phyloP scores from a whole-genome alignment of 257 asterid genomes.

The Capsicum rhomboideum region DNA sequence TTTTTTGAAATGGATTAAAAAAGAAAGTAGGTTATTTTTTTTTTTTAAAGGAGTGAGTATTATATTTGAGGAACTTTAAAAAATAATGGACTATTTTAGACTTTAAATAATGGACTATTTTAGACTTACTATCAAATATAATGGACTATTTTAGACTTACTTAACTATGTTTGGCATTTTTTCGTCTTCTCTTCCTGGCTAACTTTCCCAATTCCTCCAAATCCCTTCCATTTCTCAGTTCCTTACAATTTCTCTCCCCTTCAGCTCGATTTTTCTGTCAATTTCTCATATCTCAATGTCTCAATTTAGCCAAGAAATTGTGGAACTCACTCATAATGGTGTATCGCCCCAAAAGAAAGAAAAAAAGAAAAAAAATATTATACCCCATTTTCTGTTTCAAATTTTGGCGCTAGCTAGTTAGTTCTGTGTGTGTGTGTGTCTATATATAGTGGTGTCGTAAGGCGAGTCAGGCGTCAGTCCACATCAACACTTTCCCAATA shows the following conservation, averaged over 20 bases:
- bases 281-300: not conserved
- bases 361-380: not conserved
- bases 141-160: not conserved
- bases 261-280: not conserved
- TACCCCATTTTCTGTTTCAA: not conserved
- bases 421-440: not conserved
- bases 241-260: not conserved
- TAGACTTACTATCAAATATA: not conserved
- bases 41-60: too few species aligned
- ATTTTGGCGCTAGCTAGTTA: not conserved
- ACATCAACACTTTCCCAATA: not conserved
- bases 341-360: not conserved
- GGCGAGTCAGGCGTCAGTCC: not conserved
- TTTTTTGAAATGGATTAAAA: too few species aligned
- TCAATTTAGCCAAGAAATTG: not conserved
- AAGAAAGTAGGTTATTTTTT: too few species aligned
- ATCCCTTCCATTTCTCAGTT: not conserved
- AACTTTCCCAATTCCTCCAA: not conserved
- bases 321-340: not conserved
- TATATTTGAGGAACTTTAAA: not conserved
- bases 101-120: not conserved
- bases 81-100: too few species aligned
- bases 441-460: not conserved
- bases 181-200: not conserved
- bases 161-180: not conserved